A percentile compares a stretch with the other conserved stretches of the same genome.
Conservation (phyloP, 306 rosid species). For the Prunus mume region DNA sequence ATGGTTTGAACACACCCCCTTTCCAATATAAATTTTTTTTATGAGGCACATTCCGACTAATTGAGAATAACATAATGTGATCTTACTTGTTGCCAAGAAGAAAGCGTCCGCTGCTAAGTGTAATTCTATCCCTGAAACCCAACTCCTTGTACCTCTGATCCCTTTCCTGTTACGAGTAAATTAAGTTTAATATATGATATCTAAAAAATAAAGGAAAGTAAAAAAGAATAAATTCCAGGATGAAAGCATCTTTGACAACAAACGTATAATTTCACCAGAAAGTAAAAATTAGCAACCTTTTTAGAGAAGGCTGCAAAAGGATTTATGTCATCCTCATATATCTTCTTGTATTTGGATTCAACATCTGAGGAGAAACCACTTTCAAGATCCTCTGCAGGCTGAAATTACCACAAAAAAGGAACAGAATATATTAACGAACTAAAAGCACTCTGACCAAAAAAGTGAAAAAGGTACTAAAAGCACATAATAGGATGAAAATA, state of each 20-base stretch:
- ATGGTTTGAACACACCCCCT: neutral
- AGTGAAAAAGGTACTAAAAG: neutral
- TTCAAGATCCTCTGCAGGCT: slow-evolving; percentile 96
- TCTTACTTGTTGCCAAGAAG: slow-evolving; percentile 98
- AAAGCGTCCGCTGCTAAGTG: slow-evolving; percentile 98
- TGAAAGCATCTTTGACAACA: neutral
- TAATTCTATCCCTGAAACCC: slow-evolving; percentile 97
- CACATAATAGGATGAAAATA: slow-evolving; percentile 7
- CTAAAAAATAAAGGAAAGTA: neutral
- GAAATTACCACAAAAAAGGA: slow-evolving; percentile 17
- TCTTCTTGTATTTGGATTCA: slow-evolving; percentile 97
- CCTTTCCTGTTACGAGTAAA: slow-evolving; percentile 62
- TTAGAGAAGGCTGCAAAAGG: slow-evolving; percentile 99
- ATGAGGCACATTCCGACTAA: neutral
- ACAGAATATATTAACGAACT: neutral
- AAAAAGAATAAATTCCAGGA: neutral
- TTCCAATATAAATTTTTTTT: neutral
- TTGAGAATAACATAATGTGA: slow-evolving; percentile 6
- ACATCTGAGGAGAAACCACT: slow-evolving; percentile 91
- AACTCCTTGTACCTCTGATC: slow-evolving; percentile 98
- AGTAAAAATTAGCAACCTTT: slow-evolving; percentile 50
- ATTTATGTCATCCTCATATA: slow-evolving; percentile 95
- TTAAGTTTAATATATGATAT: slow-evolving; percentile 14
- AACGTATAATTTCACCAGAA: slow-evolving; percentile 11
- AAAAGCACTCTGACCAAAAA: neutral